Percentiles rank a stretch among this genome's conserved stretches.
phyloP scores from a whole-genome alignment of 176 grass and related monocot species.

The Avena insularis region DNA sequence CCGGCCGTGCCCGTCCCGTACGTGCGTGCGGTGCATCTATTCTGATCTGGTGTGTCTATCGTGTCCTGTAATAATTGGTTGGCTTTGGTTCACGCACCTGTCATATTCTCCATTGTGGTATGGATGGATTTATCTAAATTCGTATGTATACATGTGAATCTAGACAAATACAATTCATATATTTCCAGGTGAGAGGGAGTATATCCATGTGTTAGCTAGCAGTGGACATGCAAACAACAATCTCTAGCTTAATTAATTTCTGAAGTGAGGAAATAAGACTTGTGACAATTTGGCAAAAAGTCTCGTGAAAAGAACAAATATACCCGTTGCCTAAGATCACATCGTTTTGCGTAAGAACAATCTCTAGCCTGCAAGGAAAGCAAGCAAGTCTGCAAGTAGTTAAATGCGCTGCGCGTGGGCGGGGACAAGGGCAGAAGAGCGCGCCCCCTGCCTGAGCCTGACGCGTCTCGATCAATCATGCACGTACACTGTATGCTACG shows the following conservation, averaged over 20 bases:
- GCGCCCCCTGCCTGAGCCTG: neutral
- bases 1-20: neutral
- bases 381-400: neutral
- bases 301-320: no score
- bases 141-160: no score
- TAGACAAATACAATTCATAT: no score
- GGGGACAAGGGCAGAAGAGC: neutral
- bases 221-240: no score
- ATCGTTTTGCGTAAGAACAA: neutral
- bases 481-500: constrained; percentile 14
- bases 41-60: neutral
- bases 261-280: no score
- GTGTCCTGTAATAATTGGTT: neutral
- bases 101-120: neutral
- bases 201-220: no score
- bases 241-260: no score
- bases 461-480: neutral
- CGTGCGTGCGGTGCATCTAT: neutral
- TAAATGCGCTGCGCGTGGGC: neutral
- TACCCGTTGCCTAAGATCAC: no score
- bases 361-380: neutral
- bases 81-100: neutral
- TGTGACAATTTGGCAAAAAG: no score
- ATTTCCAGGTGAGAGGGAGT: no score
- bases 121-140: neutral